Base-by-base conservation (phyloP, 163 green algal genomes). In the Chloromonas sp. region DNA sequence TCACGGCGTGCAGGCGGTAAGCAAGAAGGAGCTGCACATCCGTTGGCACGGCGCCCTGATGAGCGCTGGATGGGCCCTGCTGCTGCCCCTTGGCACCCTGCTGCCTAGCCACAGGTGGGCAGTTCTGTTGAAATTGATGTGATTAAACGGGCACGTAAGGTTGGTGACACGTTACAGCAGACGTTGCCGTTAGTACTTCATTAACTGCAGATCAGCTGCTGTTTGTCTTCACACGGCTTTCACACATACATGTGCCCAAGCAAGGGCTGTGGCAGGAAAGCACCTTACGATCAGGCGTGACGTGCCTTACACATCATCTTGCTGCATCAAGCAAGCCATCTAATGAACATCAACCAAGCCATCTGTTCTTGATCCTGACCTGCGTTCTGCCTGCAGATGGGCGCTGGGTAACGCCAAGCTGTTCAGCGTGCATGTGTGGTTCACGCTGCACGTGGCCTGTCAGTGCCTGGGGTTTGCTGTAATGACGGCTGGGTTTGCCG, bases 11-110 rank as follows among this genome's bases (percentile, higher is more conserved):
- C 66, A 74, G 66, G 11, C 66, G 5, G 5, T 11, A 5, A 74
- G 66, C 66, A 74, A 74, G 5, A 5, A 11, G 5, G 11, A 74
- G 5, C 66, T 74, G 66, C 66, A 74, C 5, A 74, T 74, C 66
- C 66, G 66, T 74, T 74, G 74, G 85, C 85, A 87, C 85, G 85
- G 85, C 58, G 85, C 76, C 81, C 81, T 88, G 13, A 88, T 88
- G 85, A 61, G 81, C 59, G 76, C 85, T 58, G 81, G 81, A 1
- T 88, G 85, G 85, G 85, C 82, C 70, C 81, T 88, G 80, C 81
- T 88, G 62, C 85, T 88, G 76, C 85, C 85, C 71, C 58, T 88
- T 71, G 85, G 85, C n/a, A 76, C 85, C 1, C 5, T 85, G 14
- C 58, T 88, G 14, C 85, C 85, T 14, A 74, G 81, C 2, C 85